phyloP scores from a whole-genome alignment of 805 yeast species.

The Ogataea thermomethanolica region DNA sequence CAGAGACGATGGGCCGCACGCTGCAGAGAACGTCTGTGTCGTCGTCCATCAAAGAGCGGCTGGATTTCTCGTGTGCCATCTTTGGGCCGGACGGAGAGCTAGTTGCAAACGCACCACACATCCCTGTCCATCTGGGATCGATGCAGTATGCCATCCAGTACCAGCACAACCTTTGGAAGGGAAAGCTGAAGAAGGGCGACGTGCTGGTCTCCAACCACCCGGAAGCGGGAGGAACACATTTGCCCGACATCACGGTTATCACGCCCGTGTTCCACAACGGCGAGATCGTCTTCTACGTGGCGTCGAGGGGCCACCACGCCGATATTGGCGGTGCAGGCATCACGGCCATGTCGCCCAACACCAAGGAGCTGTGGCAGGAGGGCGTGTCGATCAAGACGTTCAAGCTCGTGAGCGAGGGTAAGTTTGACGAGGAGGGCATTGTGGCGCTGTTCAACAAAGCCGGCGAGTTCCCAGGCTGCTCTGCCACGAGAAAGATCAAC shows the following conservation, averaged over 20 bases:
- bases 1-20: slow-evolving; percentile 42
- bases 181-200: slow-evolving; percentile 38
- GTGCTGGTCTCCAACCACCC: slow-evolving; percentile 40
- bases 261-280: slow-evolving; percentile 47
- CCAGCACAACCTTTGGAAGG: slow-evolving; percentile 37
- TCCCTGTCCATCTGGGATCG: slow-evolving; percentile 43
- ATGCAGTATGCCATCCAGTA: slow-evolving; percentile 41
- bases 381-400: slow-evolving; percentile 51
- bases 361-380: slow-evolving; percentile 49
- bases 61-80: slow-evolving; percentile 43
- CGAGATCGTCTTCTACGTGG: slow-evolving; percentile 47
- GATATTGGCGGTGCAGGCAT: slow-evolving; percentile 58
- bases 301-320: slow-evolving; percentile 58
- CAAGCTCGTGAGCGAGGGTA: slow-evolving; percentile 44
- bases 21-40: slow-evolving; percentile 39
- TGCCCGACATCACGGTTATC: slow-evolving; percentile 50
- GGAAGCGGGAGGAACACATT: slow-evolving; percentile 41
- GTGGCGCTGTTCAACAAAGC: slow-evolving; percentile 43
- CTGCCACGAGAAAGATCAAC: slow-evolving; percentile 49
- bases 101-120: slow-evolving; percentile 42
- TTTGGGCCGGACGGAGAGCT: slow-evolving; percentile 39
- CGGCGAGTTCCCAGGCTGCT: slow-evolving; percentile 47
- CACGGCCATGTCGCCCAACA: slow-evolving; percentile 52
- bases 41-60: slow-evolving; percentile 41
- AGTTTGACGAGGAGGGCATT: slow-evolving; percentile 49